phyloP scores from a whole-genome alignment of 2,329 filamentous ascomycete genomes.

The Sarocladium kiliense region DNA sequence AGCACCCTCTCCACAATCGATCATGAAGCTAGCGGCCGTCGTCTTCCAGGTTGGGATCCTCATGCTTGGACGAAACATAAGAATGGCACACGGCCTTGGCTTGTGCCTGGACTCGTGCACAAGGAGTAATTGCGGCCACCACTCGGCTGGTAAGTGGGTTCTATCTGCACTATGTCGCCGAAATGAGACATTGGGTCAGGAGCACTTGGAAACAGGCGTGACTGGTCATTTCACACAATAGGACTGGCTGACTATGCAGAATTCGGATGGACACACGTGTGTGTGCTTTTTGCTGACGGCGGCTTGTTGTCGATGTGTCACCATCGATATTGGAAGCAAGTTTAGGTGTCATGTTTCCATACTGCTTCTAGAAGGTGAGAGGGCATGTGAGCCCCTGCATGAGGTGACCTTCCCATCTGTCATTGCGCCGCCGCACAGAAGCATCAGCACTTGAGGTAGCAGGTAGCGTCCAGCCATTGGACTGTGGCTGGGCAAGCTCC shows the following conservation, averaged over 20 bases:
- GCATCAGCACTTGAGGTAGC: no score
- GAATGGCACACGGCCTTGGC: no score
- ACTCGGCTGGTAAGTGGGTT: not conserved
- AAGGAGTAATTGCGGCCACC: not conserved
- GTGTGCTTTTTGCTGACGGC: no score
- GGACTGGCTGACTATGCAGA: not conserved
- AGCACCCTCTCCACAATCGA: not conserved
- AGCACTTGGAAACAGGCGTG: not conserved
- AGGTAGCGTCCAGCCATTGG: no score
- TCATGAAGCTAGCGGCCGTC: not conserved
- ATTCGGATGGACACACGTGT: no score
- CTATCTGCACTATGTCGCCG: not conserved
- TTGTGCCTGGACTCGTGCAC: no score
- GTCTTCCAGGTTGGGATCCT: not conserved
- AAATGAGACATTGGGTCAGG: not conserved
- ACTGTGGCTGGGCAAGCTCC: no score
- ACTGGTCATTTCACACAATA: not conserved
- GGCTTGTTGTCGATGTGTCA: no score
- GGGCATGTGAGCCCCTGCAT: not conserved
- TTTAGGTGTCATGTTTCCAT: not conserved
- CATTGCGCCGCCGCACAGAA: no score
- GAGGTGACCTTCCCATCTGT: not conserved
- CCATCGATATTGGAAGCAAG: no score
- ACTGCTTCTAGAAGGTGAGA: constrained; percentile 3
- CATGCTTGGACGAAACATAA: no score